These are phyloP conservation scores for Zygosaccharomyces pseudobailii DNA, from an alignment of 1,139 yeast genomes.

Conservation along the genomic window DNA sequence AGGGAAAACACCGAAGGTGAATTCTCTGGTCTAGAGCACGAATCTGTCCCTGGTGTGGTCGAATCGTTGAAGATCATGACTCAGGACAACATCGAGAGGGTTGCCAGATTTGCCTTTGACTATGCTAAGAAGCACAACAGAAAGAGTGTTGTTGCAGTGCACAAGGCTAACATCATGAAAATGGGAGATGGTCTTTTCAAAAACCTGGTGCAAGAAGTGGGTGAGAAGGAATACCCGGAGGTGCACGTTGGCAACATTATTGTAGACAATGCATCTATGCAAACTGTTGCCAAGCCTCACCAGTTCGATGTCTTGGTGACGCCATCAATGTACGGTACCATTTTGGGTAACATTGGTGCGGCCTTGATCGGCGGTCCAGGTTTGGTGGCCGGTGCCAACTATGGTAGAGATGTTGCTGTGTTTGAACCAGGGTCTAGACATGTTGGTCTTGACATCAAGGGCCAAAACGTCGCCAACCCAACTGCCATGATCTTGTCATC, in stretches of 20 bases:
- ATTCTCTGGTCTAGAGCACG: constrained; percentile 97
- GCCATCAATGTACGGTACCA: constrained; percentile 97
- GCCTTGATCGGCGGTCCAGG: constrained; percentile 99
- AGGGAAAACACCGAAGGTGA: constrained; percentile 99
- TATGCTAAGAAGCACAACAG: constrained; percentile 91
- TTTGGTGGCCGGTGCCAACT: constrained; percentile 96
- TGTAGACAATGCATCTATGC: constrained; percentile 99
- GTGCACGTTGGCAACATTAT: constrained; percentile 85
- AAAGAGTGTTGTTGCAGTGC: constrained; percentile 91
- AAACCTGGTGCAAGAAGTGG: constrained; percentile 86
- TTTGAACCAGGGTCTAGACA: constrained; percentile 99
- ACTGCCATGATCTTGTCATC: constrained; percentile 94
- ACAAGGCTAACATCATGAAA: constrained; percentile 99
- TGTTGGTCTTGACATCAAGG: constrained; percentile 95
- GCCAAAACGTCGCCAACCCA: constrained; percentile 94
- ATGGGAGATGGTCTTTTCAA: constrained; percentile 97
- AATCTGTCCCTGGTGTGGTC: constrained; percentile 95
- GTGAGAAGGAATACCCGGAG: constrained; percentile 78
- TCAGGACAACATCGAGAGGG: constrained; percentile 91
- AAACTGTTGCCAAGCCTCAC: constrained; percentile 96
- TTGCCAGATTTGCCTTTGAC: constrained; percentile 95
- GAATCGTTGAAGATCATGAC: constrained; percentile 95
- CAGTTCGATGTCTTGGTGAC: constrained; percentile 97
- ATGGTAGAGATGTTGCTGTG: constrained; percentile 95
- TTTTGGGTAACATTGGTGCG: constrained; percentile 96